These are phyloP conservation scores for Periconia sp. DNA, from an alignment of 2,329 filamentous ascomycete species.

Conservation along the genomic window DNA sequence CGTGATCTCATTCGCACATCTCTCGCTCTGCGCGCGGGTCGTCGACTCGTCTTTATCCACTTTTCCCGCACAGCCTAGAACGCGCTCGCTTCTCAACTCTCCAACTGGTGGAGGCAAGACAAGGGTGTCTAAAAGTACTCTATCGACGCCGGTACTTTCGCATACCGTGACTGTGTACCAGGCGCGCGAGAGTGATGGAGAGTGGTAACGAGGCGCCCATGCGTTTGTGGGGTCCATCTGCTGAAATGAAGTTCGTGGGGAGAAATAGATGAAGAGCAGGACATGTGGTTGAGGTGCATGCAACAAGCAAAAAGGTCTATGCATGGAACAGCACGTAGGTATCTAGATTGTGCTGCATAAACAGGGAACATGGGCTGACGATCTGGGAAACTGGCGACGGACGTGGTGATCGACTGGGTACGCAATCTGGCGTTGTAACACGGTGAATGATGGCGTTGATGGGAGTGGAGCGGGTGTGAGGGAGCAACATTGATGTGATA, in stretches of 20 bases:
- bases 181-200: not conserved
- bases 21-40: not conserved
- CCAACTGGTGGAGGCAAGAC: slow-evolving; percentile 1
- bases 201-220: slow-evolving; percentile 18
- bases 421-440: slow-evolving; percentile 1
- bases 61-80: slow-evolving; percentile 23
- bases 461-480: slow-evolving; percentile 3
- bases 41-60: slow-evolving; percentile 22
- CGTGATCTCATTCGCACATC: too few relatives aligned
- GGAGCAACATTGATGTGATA: slow-evolving; percentile 4
- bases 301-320: slow-evolving; percentile 6
- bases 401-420: slow-evolving; percentile 8
- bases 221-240: slow-evolving; percentile 20
- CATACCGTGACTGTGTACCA: too few relatives aligned
- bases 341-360: slow-evolving; percentile 3
- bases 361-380: not conserved
- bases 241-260: slow-evolving; percentile 19
- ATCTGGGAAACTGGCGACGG: slow-evolving; percentile 11
- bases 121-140: slow-evolving; percentile 13
- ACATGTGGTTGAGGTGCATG: slow-evolving; percentile 6
- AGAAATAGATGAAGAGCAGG: slow-evolving; percentile 8
- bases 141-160: slow-evolving; percentile 7
- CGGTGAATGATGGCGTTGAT: not conserved
- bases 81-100: slow-evolving; percentile 14
- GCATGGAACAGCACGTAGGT: not conserved